A percentile compares a stretch with the other conserved stretches of the same genome.
These are phyloP conservation scores for Macrolepiota dolichaula DNA, from an alignment of 768 basidiomycete genomes.

Conservation along the genomic window DNA sequence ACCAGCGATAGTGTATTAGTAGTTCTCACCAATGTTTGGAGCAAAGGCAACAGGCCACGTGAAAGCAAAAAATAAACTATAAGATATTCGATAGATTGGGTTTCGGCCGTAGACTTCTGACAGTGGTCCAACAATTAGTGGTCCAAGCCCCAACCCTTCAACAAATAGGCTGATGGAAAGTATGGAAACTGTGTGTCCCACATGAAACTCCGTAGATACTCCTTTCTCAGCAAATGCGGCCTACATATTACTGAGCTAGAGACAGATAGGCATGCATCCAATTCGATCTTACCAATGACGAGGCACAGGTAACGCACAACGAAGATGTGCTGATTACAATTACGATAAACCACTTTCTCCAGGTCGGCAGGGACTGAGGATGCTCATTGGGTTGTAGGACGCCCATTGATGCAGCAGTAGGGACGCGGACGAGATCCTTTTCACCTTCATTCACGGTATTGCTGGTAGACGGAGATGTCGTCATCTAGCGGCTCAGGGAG, in stretches of 20 bases:
- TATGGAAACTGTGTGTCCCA: slow-evolving; percentile 44
- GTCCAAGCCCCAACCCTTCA: slow-evolving; percentile 54
- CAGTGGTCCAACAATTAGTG: slow-evolving; percentile 51
- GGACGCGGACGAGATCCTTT: background rate
- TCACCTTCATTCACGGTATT: background rate
- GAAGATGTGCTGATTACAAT: slow-evolving; percentile 43
- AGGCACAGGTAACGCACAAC: slow-evolving; percentile 51
- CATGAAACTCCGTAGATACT: slow-evolving; percentile 45
- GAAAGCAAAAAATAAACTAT: slow-evolving; percentile 55
- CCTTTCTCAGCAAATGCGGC: slow-evolving; percentile 62
- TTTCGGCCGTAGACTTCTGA: slow-evolving; percentile 64
- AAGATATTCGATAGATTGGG: slow-evolving; percentile 60
- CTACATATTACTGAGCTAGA: slow-evolving; percentile 24
- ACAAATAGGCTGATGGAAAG: slow-evolving; percentile 57
- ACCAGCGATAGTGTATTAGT: background rate
- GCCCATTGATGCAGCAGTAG: slow-evolving; percentile 20
- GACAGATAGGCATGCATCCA: background rate
- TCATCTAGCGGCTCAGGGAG: background rate
- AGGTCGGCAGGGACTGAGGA: slow-evolving; percentile 34
- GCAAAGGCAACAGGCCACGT: slow-evolving; percentile 76
- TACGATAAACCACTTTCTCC: slow-evolving; percentile 48
- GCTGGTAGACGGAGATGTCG: background rate
- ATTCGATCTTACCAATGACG: slow-evolving; percentile 40
- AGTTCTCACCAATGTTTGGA: slow-evolving; percentile 50
- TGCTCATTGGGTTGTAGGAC: slow-evolving; percentile 37